A percentile compares a stretch with the other conserved stretches of the same genome.
Evolutionary conservation across 805 yeast species (phyloP).

Genomic region (Metschnikowia aberdeeniae): DNA sequence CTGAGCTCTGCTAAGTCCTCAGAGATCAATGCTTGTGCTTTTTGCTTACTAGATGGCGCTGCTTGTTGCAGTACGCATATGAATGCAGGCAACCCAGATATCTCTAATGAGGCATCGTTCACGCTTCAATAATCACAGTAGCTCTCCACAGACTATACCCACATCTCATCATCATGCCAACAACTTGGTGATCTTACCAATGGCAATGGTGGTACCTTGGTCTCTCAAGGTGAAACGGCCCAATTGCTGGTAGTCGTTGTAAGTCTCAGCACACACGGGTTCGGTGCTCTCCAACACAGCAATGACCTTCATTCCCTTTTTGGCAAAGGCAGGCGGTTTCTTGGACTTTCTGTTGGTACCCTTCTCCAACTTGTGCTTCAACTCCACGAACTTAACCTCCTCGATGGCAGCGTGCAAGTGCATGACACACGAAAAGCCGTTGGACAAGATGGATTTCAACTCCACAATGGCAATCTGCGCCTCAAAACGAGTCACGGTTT

Average conservation of each 20-base stretch:
- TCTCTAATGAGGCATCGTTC: too few relatives aligned
- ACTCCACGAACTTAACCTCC: slow-evolving; percentile 77
- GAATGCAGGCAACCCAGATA: too few relatives aligned
- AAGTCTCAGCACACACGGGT: slow-evolving; percentile 92
- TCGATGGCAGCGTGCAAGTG: slow-evolving; percentile 98
- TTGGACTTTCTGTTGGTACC: slow-evolving; percentile 95
- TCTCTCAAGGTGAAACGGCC: slow-evolving; percentile 98
- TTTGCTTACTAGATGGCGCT: too few relatives aligned
- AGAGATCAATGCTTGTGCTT: too few relatives aligned
- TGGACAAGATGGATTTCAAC: slow-evolving; percentile 86
- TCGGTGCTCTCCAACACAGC: slow-evolving; percentile 82
- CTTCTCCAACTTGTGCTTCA: slow-evolving; percentile 90
- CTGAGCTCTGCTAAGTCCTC: too few relatives aligned
- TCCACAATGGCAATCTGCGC: slow-evolving; percentile 98
- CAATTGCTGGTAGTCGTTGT: slow-evolving; percentile 87
- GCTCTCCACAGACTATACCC: too few relatives aligned
- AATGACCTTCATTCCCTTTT: slow-evolving; percentile 97
- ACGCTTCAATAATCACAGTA: too few relatives aligned
- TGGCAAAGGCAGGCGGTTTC: slow-evolving; percentile 97
- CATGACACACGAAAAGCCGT: slow-evolving; percentile 98
- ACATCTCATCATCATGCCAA: slow-evolving; percentile 31
- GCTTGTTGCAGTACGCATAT: too few relatives aligned
- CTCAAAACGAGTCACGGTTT: slow-evolving; percentile 84
- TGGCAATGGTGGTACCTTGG: slow-evolving; percentile 97
- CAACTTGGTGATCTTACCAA: slow-evolving; percentile 93